Percentiles rank a stretch among this genome's conserved stretches.
Conservation (phyloP, 352 stramenopile genomes). For the Phytophthora melonis region DNA sequence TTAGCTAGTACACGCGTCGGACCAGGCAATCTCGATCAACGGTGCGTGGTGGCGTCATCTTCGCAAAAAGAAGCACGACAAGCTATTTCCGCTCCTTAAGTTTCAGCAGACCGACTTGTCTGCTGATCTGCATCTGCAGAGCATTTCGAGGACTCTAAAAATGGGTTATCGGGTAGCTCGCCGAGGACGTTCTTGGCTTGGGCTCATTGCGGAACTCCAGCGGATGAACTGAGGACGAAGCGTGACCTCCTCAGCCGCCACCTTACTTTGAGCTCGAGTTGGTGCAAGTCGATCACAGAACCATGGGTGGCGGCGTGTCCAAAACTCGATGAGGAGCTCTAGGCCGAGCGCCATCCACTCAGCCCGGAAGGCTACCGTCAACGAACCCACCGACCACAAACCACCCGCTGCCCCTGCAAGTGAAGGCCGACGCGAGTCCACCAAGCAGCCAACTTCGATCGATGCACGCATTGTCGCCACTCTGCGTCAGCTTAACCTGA, state of each 20-base stretch:
- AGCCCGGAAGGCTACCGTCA: conserved; percentile 13
- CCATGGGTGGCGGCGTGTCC: conserved; percentile 56
- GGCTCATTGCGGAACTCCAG: neutral
- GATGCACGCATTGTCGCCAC: conserved; percentile 76
- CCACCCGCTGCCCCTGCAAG: conserved; percentile 9
- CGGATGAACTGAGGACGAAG: conserved; percentile 15
- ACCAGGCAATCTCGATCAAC: conserved; percentile 3
- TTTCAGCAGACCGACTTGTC: neutral
- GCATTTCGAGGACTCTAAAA: conserved; percentile 28
- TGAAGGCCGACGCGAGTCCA: conserved; percentile 38
- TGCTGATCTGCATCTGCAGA: neutral
- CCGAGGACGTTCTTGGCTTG: conserved; percentile 19
- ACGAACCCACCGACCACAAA: conserved; percentile 16
- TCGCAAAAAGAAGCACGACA: conserved; percentile 3
- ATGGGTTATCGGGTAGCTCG: conserved; percentile 16
- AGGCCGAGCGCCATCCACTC: conserved; percentile 15
- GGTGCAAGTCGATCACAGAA: conserved; percentile 11
- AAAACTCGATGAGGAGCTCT: conserved; percentile 12
- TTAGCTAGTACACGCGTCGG: too few relatives aligned
- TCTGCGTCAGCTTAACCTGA: conserved; percentile 67
- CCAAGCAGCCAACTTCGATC: conserved; percentile 61
- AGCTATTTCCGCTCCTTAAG: conserved; percentile 29
- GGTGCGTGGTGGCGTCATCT: neutral
- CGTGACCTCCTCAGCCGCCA: conserved; percentile 10
- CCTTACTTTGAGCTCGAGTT: conserved; percentile 19